These are phyloP conservation scores for Diutina neorugosa DNA, from an alignment of 1,139 yeast species.

Conservation along the genomic window DNA sequence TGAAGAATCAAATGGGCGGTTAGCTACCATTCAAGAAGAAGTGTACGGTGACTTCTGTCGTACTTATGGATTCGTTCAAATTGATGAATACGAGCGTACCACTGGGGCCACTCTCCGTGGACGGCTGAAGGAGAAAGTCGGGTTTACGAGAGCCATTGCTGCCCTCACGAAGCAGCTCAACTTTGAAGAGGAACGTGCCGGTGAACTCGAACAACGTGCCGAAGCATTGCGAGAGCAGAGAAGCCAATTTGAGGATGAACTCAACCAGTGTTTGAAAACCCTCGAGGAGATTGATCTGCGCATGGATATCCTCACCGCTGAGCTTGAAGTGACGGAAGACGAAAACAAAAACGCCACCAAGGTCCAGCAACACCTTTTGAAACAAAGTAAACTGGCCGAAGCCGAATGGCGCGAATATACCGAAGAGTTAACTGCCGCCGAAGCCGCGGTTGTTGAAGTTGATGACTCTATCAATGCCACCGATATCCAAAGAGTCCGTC, in stretches of 20 bases:
- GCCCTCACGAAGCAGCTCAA: conserved; percentile 46
- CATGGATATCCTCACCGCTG: conserved; percentile 20
- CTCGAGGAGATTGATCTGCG: conserved; percentile 32
- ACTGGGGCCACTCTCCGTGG: conserved; percentile 53
- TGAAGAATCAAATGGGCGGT: conserved; percentile 15
- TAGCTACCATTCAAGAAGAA: conserved; percentile 26
- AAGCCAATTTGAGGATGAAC: not conserved
- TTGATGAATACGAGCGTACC: conserved; percentile 54
- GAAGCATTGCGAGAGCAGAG: not conserved
- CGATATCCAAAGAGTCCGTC: conserved; percentile 46
- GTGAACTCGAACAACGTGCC: not conserved
- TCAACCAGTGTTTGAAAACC: conserved; percentile 27
- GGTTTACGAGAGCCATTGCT: conserved; percentile 48
- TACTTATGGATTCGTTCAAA: conserved; percentile 37
- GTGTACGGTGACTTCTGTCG: conserved; percentile 46
- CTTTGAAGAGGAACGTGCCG: conserved; percentile 49
- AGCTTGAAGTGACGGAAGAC: conserved; percentile 10
- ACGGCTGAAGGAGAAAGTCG: conserved; percentile 53
- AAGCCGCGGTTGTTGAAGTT: conserved; percentile 10
- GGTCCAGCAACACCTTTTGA: not conserved
- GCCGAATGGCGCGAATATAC: conserved; percentile 29
- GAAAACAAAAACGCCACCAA: conserved; percentile 37
- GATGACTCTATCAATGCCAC: conserved; percentile 40
- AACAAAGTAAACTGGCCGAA: conserved; percentile 25
- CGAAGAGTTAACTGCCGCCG: conserved; percentile 20